These are phyloP conservation scores for Geotrichum macrosporum DNA, from an alignment of 1,139 yeast species.

Conservation along the genomic window DNA sequence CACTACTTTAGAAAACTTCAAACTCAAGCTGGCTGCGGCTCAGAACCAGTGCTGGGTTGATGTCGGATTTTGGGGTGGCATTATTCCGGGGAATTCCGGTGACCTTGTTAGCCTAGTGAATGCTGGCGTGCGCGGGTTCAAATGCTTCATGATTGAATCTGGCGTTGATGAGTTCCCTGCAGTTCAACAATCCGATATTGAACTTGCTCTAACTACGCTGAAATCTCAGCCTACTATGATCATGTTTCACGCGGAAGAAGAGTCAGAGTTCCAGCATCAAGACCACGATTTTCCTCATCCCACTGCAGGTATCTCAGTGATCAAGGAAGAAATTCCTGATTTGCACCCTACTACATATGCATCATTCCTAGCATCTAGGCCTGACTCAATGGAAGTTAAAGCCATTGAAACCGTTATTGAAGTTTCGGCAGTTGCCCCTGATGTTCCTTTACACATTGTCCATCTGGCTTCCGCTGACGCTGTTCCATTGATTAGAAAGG, in stretches of 20 bases:
- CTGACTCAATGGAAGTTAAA: constrained; percentile 79
- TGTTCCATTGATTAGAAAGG: constrained; percentile 60
- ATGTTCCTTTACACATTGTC: constrained; percentile 71
- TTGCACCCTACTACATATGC: constrained; percentile 52
- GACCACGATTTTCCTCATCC: constrained; percentile 39
- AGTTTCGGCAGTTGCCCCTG: constrained; percentile 54
- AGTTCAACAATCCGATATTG: constrained; percentile 58
- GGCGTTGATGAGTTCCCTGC: constrained; percentile 95
- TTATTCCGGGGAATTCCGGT: constrained; percentile 66
- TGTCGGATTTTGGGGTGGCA: constrained; percentile 95
- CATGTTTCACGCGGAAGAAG: constrained; percentile 94
- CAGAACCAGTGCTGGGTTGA: constrained; percentile 83
- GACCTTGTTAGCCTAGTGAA: constrained; percentile 68
- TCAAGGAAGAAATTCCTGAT: constrained; percentile 16
- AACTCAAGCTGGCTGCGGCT: constrained; percentile 72
- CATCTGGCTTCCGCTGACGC: constrained; percentile 86
- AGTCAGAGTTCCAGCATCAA: constrained; percentile 51
- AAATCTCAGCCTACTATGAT: constrained; percentile 61
- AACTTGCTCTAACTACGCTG: constrained; percentile 59
- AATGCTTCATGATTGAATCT: constrained; percentile 83
- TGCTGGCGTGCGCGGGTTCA: constrained; percentile 88
- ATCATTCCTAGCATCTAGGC: constrained; percentile 77
- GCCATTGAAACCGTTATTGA: constrained; percentile 70
- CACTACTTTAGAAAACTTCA: constrained; percentile 72
- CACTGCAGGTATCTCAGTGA: constrained; percentile 16